These are phyloP conservation scores for Wickerhamomyces queroliae DNA, from an alignment of 805 yeast genomes.

Conservation along the genomic window DNA sequence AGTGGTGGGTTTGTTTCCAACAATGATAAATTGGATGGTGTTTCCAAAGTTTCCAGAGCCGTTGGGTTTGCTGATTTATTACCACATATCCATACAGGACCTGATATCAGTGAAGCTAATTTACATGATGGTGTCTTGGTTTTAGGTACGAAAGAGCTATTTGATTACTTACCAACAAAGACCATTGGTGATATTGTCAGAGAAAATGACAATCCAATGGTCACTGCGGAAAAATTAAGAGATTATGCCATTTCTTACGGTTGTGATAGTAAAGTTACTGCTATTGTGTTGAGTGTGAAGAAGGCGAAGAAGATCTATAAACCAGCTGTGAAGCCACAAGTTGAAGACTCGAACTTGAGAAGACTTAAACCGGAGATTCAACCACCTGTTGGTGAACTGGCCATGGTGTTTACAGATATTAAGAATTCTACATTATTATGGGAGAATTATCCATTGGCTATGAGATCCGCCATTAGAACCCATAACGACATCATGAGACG, in stretches of 20 bases:
- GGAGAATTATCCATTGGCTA: slow-evolving; percentile 90
- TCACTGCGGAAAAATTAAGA: slow-evolving; percentile 88
- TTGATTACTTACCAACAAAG: slow-evolving; percentile 81
- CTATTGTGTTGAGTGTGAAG: slow-evolving; percentile 69
- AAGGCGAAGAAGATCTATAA: slow-evolving; percentile 33
- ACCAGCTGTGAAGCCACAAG: slow-evolving; percentile 40
- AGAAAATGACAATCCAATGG: slow-evolving; percentile 75
- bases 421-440: slow-evolving; percentile 89
- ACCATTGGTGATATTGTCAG: slow-evolving; percentile 88
- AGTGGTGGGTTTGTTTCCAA: slow-evolving; percentile 89
- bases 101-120: slow-evolving; percentile 60
- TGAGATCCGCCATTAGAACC: slow-evolving; percentile 94
- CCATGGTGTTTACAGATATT: slow-evolving; percentile 96
- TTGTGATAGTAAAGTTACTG: slow-evolving; percentile 69
- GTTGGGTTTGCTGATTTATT: slow-evolving; percentile 83
- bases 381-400: slow-evolving; percentile 92
- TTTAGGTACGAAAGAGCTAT: slow-evolving; percentile 74
- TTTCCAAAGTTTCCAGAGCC: slow-evolving; percentile 78
- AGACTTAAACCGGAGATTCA: slow-evolving; percentile 85
- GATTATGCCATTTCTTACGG: slow-evolving; percentile 96
- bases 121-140: slow-evolving; percentile 80
- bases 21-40: slow-evolving; percentile 81
- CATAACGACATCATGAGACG: slow-evolving; percentile 95
- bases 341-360: slow-evolving; percentile 73
- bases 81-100: slow-evolving; percentile 87